Conservation (phyloP, 331 rosid genomes). For the Cydonia oblonga region DNA sequence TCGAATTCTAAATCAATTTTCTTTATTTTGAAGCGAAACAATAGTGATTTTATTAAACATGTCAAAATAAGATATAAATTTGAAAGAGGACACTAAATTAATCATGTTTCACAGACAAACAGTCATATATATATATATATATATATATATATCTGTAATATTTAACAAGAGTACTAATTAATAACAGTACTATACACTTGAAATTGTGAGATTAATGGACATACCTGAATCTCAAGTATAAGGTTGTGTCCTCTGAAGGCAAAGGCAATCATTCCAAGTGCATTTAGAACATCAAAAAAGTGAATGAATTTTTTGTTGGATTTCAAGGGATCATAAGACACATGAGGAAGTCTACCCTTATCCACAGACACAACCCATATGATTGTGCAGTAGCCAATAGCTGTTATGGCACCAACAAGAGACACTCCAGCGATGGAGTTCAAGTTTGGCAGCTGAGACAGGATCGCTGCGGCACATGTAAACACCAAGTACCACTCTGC, state of each 20-base stretch:
- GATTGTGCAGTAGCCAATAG: conserved; percentile 24
- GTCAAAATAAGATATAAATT: too few species aligned
- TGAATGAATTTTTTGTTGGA: neutral
- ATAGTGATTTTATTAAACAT: too few species aligned
- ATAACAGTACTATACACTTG: neutral
- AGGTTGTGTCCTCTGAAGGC: conserved; percentile 43
- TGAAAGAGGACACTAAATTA: too few species aligned
- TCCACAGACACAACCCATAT: conserved; percentile 25
- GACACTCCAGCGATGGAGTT: conserved; percentile 36
- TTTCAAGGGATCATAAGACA: conserved; percentile 19
- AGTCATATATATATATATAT: too few species aligned
- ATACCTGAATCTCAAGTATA: conserved; percentile 36
- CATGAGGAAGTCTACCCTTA: conserved; percentile 19
- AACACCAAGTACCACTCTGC: conserved; percentile 37
- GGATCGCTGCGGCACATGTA: conserved; percentile 16
- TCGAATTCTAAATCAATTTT: neutral
- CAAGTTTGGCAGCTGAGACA: conserved; percentile 32
- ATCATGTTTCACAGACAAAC: too few species aligned
- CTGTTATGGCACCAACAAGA: conserved; percentile 29
- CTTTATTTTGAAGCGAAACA: too few species aligned
- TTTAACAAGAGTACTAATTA: neutral
- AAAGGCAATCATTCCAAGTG: conserved; percentile 34
- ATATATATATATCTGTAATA: too few species aligned
- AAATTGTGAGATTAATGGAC: neutral
- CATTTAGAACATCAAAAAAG: conserved; percentile 19